phyloP scores from a whole-genome alignment of 2,329 filamentous ascomycete species.

The Diplodia intermedia region DNA sequence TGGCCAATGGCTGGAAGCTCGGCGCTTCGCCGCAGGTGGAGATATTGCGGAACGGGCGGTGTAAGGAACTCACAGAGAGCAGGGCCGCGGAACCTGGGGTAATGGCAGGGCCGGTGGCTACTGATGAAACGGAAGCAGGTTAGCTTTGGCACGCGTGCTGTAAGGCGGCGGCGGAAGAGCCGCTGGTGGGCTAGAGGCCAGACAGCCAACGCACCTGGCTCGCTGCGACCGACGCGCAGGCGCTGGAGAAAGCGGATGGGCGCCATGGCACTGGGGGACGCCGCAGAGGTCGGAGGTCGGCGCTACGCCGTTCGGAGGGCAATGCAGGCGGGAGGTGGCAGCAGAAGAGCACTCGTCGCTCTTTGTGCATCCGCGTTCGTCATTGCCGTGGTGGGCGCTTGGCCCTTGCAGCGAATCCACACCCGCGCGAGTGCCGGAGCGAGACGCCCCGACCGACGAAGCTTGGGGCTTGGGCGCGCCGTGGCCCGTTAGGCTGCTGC shows the following conservation, averaged over 20 bases:
- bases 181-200: constrained; percentile 14
- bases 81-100: constrained; percentile 45
- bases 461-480: constrained; percentile 5
- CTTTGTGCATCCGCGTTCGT: constrained; percentile 27
- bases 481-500: neutral
- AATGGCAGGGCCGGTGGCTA: constrained; percentile 46
- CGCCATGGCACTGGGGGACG: constrained; percentile 40
- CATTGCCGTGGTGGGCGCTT: constrained; percentile 10
- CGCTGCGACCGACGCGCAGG: constrained; percentile 43
- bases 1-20: constrained; percentile 33
- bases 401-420: constrained; percentile 26
- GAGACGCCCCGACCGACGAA: constrained; percentile 15
- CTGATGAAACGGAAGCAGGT: constrained; percentile 41
- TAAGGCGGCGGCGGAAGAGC: constrained; percentile 20
- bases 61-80: constrained; percentile 47
- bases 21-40: constrained; percentile 33
- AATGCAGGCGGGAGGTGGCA: constrained; percentile 17
- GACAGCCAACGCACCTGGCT: constrained; percentile 42
- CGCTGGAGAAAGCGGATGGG: constrained; percentile 45
- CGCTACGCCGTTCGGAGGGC: constrained; percentile 27
- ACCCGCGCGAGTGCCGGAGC: constrained; percentile 19
- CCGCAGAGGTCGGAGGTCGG: neutral
- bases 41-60: constrained; percentile 20
- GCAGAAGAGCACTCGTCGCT: constrained; percentile 13
- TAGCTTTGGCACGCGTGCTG: neutral